These are phyloP conservation scores for Phialophora expanda DNA, from an alignment of 2,329 filamentous ascomycete species.

Conservation along the genomic window DNA sequence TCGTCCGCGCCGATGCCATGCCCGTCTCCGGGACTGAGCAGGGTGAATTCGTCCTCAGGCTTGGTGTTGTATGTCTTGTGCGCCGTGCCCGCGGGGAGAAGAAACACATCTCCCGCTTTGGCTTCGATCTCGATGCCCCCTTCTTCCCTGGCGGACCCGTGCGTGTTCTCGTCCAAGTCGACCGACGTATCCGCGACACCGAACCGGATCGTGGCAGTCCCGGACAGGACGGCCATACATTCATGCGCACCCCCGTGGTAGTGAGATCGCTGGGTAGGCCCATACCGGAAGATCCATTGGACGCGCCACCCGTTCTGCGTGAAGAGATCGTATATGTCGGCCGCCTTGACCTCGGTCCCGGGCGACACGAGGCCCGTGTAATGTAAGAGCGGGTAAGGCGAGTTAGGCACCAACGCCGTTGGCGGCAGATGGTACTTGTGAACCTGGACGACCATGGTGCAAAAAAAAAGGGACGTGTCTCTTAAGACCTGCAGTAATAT, in stretches of 20 bases:
- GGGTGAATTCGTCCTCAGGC: slow-evolving; percentile 47
- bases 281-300: slow-evolving; percentile 64
- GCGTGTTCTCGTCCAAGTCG: slow-evolving; percentile 48
- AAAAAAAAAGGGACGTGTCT: no score
- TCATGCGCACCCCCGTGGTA: slow-evolving; percentile 64
- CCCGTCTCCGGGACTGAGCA: slow-evolving; percentile 54
- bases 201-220: slow-evolving; percentile 59
- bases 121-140: slow-evolving; percentile 58
- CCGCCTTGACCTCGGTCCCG: slow-evolving; percentile 36
- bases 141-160: slow-evolving; percentile 49
- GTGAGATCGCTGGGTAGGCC: slow-evolving; percentile 59
- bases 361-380: slow-evolving; percentile 51
- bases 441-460: slow-evolving; percentile 24
- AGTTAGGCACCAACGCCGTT: slow-evolving; percentile 58
- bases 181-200: slow-evolving; percentile 57
- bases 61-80: slow-evolving; percentile 59
- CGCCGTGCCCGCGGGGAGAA: slow-evolving; percentile 61
- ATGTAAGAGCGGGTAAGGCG: slow-evolving; percentile 58
- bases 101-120: slow-evolving; percentile 61
- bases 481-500: no score
- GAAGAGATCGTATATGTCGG: slow-evolving; percentile 53
- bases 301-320: slow-evolving; percentile 57
- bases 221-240: slow-evolving; percentile 62
- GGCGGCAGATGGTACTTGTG: slow-evolving; percentile 48
- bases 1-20: slow-evolving; percentile 46